Base-by-base conservation (phyloP, 75 land plant species). In the Ceratopteris richardii region DNA sequence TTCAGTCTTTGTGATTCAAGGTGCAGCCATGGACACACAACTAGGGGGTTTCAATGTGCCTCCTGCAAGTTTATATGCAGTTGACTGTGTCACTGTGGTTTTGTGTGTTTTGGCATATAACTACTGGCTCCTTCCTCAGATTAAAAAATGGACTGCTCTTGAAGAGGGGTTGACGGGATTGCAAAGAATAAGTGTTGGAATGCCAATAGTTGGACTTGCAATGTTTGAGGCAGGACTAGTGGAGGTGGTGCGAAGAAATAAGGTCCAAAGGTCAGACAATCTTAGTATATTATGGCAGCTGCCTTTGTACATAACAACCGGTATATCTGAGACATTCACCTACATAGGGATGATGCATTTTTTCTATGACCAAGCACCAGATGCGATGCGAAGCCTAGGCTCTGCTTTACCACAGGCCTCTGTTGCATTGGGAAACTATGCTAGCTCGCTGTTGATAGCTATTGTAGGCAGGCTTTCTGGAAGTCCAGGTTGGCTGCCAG, bases 1-100 rank as follows among this genome's bases (percentile, higher is more conserved):
- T n/a, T 83, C 97, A 17, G 77, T 87, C 21, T 83, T 84, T 9
- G 81, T 86, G 33, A 80, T 81, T 26, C 92, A 91, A 54, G 97
- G 85, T 0, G 65, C 80, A 23, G 84, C 85, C 1, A 55, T 91
- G 69, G 74, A 86, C 62, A 81, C 77, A 9, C 72, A 73, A 58
- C 47, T 91, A 51, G 85, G 85, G 4, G 47, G 52, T 26, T 83
- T 91, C 20, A 71, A 83, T 44, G 77, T 86, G 27, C 97, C 97
- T 0, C 76, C 85, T 10, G 85, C 85, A 10, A 70, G 75, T 39
- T 67, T 82, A 55, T 71, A 83, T 0, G 79, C 56, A 6, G 81
- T 82, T 61, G 76, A 75, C 51, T 69, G 70, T n/a, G 16, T 67
- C 41, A 68, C n/a, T n/a, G n/a, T n/a, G n/a, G n/a, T n/a, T n/a